These are phyloP conservation scores for Pinus albicaulis DNA, from an alignment of 75 land plant genomes.

Conservation along the genomic window DNA sequence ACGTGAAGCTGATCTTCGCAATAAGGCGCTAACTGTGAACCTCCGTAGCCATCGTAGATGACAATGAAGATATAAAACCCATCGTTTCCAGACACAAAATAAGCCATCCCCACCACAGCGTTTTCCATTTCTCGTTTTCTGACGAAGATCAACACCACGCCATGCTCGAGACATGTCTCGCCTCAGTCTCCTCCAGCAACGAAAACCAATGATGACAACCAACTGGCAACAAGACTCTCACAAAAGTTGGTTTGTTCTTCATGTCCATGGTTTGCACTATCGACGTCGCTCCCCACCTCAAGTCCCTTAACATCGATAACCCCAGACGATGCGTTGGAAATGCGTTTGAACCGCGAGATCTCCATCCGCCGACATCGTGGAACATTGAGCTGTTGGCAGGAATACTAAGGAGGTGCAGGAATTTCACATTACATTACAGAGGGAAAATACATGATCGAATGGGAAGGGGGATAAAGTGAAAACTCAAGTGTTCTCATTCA, in stretches of 20 bases:
- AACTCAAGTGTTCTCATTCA: too few relatives aligned
- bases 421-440: too few relatives aligned
- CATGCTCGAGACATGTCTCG: constrained; percentile 10
- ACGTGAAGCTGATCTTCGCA: constrained; percentile 68
- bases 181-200: too few relatives aligned
- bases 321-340: constrained; percentile 4
- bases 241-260: too few relatives aligned
- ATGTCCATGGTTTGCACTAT: too few relatives aligned
- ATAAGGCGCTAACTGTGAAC: constrained; percentile 48
- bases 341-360: constrained; percentile 43
- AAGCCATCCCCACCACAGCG: constrained; percentile 46
- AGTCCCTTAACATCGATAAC: too few relatives aligned
- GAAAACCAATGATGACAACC: too few relatives aligned
- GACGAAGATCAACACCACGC: constrained; percentile 60
- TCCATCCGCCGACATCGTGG: constrained; percentile 52
- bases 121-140: constrained; percentile 87
- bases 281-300: too few relatives aligned
- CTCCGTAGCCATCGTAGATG: constrained; percentile 64
- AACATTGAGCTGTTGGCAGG: too few relatives aligned
- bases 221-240: too few relatives aligned
- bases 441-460: too few relatives aligned
- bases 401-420: neutral
- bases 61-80: constrained; percentile 37
- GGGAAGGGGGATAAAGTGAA: too few relatives aligned
- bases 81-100: constrained; percentile 20